Percentiles rank a stretch among this genome's conserved stretches.
Evolutionary conservation across 495 filamentous ascomycete genomes (phyloP).

Genomic region (Neurospora sp.): DNA sequence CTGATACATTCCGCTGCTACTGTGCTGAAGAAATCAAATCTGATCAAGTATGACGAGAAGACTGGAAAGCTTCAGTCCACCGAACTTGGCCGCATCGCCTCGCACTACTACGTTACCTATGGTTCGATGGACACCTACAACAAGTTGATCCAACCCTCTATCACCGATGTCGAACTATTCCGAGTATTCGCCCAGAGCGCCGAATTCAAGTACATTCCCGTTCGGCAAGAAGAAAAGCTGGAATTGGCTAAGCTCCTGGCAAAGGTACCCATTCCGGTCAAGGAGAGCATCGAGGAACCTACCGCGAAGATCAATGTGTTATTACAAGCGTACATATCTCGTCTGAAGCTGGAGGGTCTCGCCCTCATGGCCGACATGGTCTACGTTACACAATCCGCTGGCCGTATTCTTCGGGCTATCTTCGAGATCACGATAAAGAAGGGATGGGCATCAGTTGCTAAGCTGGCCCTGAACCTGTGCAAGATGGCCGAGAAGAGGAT

Average conservation of each 20-base stretch:
- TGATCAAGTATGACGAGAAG: slow-evolving; percentile 93
- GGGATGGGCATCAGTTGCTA: slow-evolving; percentile 90
- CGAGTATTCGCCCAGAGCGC: slow-evolving; percentile 94
- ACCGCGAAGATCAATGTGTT: slow-evolving; percentile 99
- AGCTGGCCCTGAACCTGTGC: slow-evolving; percentile 86
- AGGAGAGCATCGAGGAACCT: slow-evolving; percentile 93
- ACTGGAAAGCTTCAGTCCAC: slow-evolving; percentile 82
- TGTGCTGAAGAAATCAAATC: slow-evolving; percentile 75
- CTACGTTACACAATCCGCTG: slow-evolving; percentile 96
- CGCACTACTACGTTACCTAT: slow-evolving; percentile 96
- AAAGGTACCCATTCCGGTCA: slow-evolving; percentile 89
- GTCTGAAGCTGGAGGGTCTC: slow-evolving; percentile 85
- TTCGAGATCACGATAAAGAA: slow-evolving; percentile 96
- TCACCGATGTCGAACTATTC: slow-evolving; percentile 90
- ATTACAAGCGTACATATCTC: slow-evolving; percentile 91
- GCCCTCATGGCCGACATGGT: slow-evolving; percentile 98
- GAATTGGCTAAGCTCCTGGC: slow-evolving; percentile 87
- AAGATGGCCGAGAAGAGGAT: slow-evolving; percentile 99
- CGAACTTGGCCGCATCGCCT: slow-evolving; percentile 89
- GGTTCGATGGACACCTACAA: slow-evolving; percentile 96
- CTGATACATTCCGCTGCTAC: slow-evolving; percentile 88
- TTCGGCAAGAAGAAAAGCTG: slow-evolving; percentile 93
- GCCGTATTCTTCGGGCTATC: slow-evolving; percentile 87
- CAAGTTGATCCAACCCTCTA: slow-evolving; percentile 84
- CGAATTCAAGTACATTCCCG: slow-evolving; percentile 98